Evolutionary conservation across 208 protist genomes (phyloP).

Genomic region (Angomonas ambiguus): DNA sequence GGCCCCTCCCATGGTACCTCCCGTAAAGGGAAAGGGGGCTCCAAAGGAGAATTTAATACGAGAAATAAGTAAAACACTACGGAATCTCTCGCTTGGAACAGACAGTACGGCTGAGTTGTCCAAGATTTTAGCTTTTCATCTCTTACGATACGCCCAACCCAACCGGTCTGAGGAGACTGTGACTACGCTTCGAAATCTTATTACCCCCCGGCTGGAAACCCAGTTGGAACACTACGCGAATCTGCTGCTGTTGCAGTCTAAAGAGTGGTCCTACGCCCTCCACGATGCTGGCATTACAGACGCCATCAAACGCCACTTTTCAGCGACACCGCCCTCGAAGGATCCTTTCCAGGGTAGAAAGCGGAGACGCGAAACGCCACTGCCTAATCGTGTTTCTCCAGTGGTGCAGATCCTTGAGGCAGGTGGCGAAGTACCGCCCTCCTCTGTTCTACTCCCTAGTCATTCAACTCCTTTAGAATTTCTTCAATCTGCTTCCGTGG

Average conservation of each 20-base stretch:
- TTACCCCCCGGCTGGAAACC: constrained; percentile 21
- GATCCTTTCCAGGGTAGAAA: background rate
- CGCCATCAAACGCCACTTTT: constrained; percentile 22
- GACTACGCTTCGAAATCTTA: constrained; percentile 38
- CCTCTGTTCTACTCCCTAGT: constrained; percentile 19
- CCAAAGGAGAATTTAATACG: too few species aligned
- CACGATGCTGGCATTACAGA: constrained; percentile 55
- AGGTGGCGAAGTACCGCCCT: constrained; percentile 14
- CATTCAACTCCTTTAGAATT: background rate
- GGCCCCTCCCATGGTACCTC: too few species aligned
- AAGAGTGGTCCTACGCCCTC: constrained; percentile 43
- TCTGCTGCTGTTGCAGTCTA: constrained; percentile 33
- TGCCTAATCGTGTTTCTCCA: background rate
- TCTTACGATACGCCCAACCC: constrained; percentile 40
- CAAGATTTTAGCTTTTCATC: constrained; percentile 49
- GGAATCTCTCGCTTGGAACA: too few species aligned
- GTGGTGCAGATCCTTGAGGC: constrained; percentile 19
- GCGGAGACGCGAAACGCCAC: background rate
- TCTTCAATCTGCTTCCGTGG: background rate
- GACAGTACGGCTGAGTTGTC: constrained; percentile 36
- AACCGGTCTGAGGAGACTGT: constrained; percentile 28
- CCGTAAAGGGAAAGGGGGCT: too few species aligned
- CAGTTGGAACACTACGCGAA: constrained; percentile 36
- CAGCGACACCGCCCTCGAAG: background rate
- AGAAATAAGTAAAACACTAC: too few species aligned